phyloP scores from a whole-genome alignment of 257 asterid genomes.

The Echium plantagineum region DNA sequence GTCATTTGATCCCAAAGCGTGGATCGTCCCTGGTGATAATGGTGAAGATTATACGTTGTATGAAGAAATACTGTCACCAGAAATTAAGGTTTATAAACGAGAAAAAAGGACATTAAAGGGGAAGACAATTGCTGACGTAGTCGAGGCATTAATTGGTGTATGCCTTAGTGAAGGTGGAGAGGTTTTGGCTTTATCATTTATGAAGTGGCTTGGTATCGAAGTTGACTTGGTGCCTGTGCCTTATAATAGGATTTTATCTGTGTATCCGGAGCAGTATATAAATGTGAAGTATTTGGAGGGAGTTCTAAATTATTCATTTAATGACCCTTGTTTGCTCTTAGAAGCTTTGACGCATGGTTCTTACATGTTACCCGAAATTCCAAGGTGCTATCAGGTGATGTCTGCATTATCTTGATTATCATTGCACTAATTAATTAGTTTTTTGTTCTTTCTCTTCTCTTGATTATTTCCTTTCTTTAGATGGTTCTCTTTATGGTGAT shows the following conservation, averaged over 20 bases:
- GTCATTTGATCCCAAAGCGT: slow-evolving; percentile 53
- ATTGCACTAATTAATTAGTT: neutral
- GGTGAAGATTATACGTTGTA: slow-evolving; percentile 17
- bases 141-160: slow-evolving; percentile 90
- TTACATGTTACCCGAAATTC: slow-evolving; percentile 76
- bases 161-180: slow-evolving; percentile 62
- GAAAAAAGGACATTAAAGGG: slow-evolving; percentile 28
- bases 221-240: slow-evolving; percentile 35
- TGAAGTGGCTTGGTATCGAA: slow-evolving; percentile 62
- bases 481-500: no score
- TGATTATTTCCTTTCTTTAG: no score
- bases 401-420: neutral
- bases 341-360: slow-evolving; percentile 93
- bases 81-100: slow-evolving; percentile 22
- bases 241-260: slow-evolving; percentile 24
- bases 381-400: slow-evolving; percentile 77
- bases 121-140: slow-evolving; percentile 62
- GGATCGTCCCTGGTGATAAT: slow-evolving; percentile 57
- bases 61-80: slow-evolving; percentile 23
- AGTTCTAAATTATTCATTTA: slow-evolving; percentile 41
- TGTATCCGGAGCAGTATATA: slow-evolving; percentile 34
- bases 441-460: neutral
- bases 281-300: slow-evolving; percentile 36
- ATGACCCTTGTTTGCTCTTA: slow-evolving; percentile 55
- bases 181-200: slow-evolving; percentile 48